Evolutionary conservation across 495 filamentous ascomycete genomes (phyloP).

Genomic region (Hypomontagnella submonticulosa): DNA sequence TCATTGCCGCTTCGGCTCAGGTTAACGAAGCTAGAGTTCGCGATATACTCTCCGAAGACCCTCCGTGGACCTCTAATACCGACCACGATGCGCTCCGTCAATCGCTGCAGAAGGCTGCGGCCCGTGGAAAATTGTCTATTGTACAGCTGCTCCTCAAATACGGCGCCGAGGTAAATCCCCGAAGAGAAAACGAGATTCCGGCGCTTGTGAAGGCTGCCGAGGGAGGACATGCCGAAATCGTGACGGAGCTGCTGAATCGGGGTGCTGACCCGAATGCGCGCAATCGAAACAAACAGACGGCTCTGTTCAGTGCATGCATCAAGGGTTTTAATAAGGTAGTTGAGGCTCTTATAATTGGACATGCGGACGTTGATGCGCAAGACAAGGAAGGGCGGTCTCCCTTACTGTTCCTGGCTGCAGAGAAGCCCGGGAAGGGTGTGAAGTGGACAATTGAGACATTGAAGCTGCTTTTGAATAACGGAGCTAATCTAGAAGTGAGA

Average conservation of each 20-base stretch:
- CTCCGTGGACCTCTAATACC: conserved; percentile 43
- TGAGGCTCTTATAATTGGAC: conserved; percentile 59
- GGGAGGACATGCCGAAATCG: conserved; percentile 44
- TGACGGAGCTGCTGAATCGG: conserved; percentile 42
- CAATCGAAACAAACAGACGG: conserved; percentile 53
- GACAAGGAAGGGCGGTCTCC: conserved; percentile 46
- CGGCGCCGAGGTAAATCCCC: conserved; percentile 64
- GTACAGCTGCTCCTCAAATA: conserved; percentile 63
- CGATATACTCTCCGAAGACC: conserved; percentile 47
- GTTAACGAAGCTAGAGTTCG: conserved; percentile 49
- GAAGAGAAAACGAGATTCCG: conserved; percentile 42
- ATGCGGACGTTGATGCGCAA: conserved; percentile 62
- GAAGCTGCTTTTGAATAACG: conserved; percentile 48
- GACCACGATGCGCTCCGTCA: conserved; percentile 49
- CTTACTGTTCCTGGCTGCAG: conserved; percentile 48
- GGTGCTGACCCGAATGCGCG: conserved; percentile 47
- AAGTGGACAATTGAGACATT: conserved; percentile 49
- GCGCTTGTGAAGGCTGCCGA: conserved; percentile 50
- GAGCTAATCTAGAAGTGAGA: conserved; percentile 56
- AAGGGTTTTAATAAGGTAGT: conserved; percentile 64
- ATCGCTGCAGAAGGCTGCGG: conserved; percentile 68
- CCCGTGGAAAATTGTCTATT: conserved; percentile 63
- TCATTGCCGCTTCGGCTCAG: conserved; percentile 49
- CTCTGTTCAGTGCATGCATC: conserved; percentile 69
- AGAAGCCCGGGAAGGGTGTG: conserved; percentile 43